Base-by-base conservation (phyloP, 768 basidiomycete genomes). In the Galerina marginata region DNA sequence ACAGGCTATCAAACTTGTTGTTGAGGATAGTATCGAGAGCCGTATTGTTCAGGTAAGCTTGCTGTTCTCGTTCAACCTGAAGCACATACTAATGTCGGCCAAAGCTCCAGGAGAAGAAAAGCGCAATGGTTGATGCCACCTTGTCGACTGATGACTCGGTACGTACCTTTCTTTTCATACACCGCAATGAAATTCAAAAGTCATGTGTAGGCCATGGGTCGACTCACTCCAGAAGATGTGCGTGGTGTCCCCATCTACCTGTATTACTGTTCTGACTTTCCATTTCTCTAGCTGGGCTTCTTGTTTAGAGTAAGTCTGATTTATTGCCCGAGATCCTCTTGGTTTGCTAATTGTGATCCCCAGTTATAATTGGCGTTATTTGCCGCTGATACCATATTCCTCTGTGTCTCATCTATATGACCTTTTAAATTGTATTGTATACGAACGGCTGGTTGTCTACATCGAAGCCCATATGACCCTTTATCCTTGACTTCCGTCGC, bases 21-120 rank as follows among this genome's bases (percentile, higher is more conserved):
- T 98, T 44, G 95, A 99, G 74, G 96, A 99, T 72, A 93, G 92
- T 60, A 99, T 99, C 62, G 97, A 99, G 72, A 90, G 89, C 67
- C 89, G 95, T 62, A 99, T 99, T 58, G 83, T 99, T 15, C 93
- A 96, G 75, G 87, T 90, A 50, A 51, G 52, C 48, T 2, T 36
- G 11, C 43, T 44, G 16, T 10, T 43, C 43, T n/a, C 58, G 7
- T 26, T 15, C 42, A n/a, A 47, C 49, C 52, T 37, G 12, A 15
- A 29, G 16, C 33, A 16, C 5, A 16, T 43, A 38, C 9, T 16
- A 16, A 50, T 45, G 47, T 14, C 40, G 16, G 14, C 14, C 63
- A 15, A 59, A 90, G 86, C 78, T 96, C n/a, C 95, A 98, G 76
- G 95, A 97, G 74, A 97, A 98, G 80, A 99, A 99, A 73, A 86